Conservation (phyloP, 352 stramenopile species). For the Globisporangium mamillatum region DNA sequence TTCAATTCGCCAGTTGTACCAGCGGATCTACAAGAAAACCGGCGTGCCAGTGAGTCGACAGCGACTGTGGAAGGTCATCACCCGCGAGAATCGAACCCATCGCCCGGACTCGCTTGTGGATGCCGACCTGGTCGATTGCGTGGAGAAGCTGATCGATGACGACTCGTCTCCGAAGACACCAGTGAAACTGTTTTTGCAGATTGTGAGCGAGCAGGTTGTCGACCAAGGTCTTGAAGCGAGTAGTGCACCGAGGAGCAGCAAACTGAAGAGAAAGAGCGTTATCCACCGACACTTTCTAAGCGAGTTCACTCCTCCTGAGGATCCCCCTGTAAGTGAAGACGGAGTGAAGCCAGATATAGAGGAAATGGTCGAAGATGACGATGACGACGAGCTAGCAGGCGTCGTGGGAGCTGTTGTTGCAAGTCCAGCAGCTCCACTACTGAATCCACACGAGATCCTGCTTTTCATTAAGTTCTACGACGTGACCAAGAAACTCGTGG, state of each 20-base stretch:
- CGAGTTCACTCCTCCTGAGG: constrained; percentile 49
- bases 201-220: constrained; percentile 28
- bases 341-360: constrained; percentile 1
- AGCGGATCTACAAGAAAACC: constrained; percentile 52
- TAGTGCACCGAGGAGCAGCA: constrained; percentile 1
- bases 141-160: constrained; percentile 72
- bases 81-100: constrained; percentile 77
- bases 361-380: constrained; percentile 9
- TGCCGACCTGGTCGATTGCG: constrained; percentile 36
- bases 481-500: constrained; percentile 43
- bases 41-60: constrained; percentile 65
- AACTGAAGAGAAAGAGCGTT: constrained; percentile 5
- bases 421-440: constrained; percentile 10
- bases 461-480: constrained; percentile 88
- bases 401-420: constrained; percentile 9
- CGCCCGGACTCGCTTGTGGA: constrained; percentile 63
- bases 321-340: constrained; percentile 21
- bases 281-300: constrained; percentile 59
- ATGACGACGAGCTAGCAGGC: constrained; percentile 15
- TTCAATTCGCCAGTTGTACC: constrained; percentile 66
- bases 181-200: constrained; percentile 76
- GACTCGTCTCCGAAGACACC: constrained; percentile 62
- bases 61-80: constrained; percentile 85
- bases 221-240: background rate
- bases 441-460: constrained; percentile 55